Base-by-base conservation (phyloP, 805 yeast species). In the Candida methanosorbosa region DNA sequence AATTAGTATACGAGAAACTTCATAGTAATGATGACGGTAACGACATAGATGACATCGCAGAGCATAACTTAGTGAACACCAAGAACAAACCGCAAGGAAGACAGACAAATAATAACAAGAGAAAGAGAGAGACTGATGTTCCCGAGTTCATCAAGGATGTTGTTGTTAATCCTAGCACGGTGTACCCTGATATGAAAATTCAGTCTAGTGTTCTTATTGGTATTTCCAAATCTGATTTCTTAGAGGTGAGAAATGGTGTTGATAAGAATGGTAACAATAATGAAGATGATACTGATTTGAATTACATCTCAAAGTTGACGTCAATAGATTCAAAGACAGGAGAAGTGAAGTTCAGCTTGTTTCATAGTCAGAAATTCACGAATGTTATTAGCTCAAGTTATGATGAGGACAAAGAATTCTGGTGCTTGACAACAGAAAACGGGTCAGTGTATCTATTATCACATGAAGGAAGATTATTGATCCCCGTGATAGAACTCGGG, bases 361-460 rank as follows among this genome's bases (percentile, higher is more conserved):
- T 64, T 38, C 38, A 42, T 28, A 66, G 68, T 15, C 63, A 64
- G 15, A 56, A 57, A 29, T 63, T 70, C 28, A 54, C 60, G 3
- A 53, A 62, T 14, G 54, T 52, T 18, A 40, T 58, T 8, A 46
- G 54, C 4, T 54, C 65, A 0, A 40, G 43, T 4, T 51, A 33
- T 36, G 24, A 37, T 4, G 72, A 58, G 29, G 65, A 63, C 34
- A 68, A 69, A 24, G 68, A 72, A 25, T 75, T 61, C 45, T 70
- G 78, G 63, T 69, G 70, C 9, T 49, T 76, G 17, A 64, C 79
- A 0, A 75, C 84, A 1, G 78, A 77, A 31, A 61, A 68, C 21
- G 87, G 87, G 0, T 54, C 73, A 0, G 44, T 79, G 12, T 66
- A 70, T 39, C 42, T 75, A 0, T 44, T 68, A 7, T 53, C 69